Base-by-base conservation (phyloP, 768 basidiomycete species). In the Russula sp. region DNA sequence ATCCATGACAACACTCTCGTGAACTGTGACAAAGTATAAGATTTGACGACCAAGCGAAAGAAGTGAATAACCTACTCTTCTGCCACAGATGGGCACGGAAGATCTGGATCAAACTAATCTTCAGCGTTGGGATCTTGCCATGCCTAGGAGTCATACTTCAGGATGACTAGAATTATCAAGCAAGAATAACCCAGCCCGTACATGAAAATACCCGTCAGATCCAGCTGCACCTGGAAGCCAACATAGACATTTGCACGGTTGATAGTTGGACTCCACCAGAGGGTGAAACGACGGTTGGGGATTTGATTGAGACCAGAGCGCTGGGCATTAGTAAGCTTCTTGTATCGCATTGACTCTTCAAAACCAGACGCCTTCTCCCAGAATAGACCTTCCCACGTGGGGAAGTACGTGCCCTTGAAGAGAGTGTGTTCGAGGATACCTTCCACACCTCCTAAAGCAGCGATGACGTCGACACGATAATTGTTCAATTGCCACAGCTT, bases 1-100 rank as follows among this genome's bases (percentile, higher is more conserved):
- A 78, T 93, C 91, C 90, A 93, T 93, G 64, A 93, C 90, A 41
- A 93, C 91, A 70, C 88, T 91, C 73, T 92, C 90, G 71, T 93
- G 90, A 70, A 92, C 89, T 90, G 57, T 7, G 63, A 45, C 64
- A 32, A 41, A 49, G 18, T 65, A 13, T 47, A n/a, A 61, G 56
- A 59, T 8, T 61, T 63, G 32, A 48, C 58, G 1, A 38, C 62
- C 25, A 55, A 50, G 50, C 65, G 66, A 65, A 70, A 70, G 70
- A 69, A 68, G 52, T 69, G 47, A 58, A 70, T 52, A 7, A 54
- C 67, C 63, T 59, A 87, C 95, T 98, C 79, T 99, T 98, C 77
- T 99, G 97, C 97, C 97, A 98, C 77, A 99, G 83, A 75, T 99
- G 97, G 45, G 97, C 97, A 79, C 97, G 91, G 92, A 99, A 98